Conservation (phyloP, 2,329 filamentous ascomycete species). For the Thielaviopsis populi region DNA sequence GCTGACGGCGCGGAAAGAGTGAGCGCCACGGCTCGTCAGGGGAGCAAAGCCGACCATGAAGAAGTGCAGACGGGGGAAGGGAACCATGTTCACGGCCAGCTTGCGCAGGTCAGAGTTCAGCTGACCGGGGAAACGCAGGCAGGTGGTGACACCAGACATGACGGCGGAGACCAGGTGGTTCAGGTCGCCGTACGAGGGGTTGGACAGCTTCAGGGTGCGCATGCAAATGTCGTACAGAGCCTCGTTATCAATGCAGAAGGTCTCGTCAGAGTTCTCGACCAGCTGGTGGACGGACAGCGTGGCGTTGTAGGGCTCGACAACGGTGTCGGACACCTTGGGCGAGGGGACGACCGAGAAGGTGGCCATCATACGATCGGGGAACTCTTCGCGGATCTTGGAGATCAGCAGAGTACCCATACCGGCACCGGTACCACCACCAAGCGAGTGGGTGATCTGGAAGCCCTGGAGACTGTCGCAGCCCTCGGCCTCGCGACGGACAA, state of each 20-base stretch:
- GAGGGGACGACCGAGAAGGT: constrained; percentile 98
- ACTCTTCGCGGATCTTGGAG: constrained; percentile 99
- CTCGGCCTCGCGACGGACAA: constrained; percentile 96
- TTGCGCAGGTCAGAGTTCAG: constrained; percentile 99
- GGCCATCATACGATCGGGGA: constrained; percentile 99
- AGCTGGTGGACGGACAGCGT: constrained; percentile 98
- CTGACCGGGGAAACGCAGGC: constrained; percentile 97
- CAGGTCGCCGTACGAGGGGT: constrained; percentile 96
- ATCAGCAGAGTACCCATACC: constrained; percentile 99
- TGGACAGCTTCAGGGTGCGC: constrained; percentile 96
- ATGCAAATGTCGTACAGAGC: constrained; percentile 99
- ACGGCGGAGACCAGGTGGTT: constrained; percentile 99
- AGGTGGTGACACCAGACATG: constrained; percentile 99
- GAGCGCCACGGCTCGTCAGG: constrained; percentile 68
- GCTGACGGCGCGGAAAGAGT: constrained; percentile 94
- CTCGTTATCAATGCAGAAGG: constrained; percentile 99
- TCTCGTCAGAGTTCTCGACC: constrained; percentile 99
- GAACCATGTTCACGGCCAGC: constrained; percentile 99
- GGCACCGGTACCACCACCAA: constrained; percentile 99
- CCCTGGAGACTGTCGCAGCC: constrained; percentile 98
- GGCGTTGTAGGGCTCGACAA: constrained; percentile 99
- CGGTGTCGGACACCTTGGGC: constrained; percentile 98
- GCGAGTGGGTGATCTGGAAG: constrained; percentile 99
- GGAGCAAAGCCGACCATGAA: constrained; percentile 99
- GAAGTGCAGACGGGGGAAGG: constrained; percentile 99